Evolutionary conservation across 257 asterid genomes (phyloP), one percentile per base, ranked within the genome.

Genomic region (Apocynum venetum): DNA sequence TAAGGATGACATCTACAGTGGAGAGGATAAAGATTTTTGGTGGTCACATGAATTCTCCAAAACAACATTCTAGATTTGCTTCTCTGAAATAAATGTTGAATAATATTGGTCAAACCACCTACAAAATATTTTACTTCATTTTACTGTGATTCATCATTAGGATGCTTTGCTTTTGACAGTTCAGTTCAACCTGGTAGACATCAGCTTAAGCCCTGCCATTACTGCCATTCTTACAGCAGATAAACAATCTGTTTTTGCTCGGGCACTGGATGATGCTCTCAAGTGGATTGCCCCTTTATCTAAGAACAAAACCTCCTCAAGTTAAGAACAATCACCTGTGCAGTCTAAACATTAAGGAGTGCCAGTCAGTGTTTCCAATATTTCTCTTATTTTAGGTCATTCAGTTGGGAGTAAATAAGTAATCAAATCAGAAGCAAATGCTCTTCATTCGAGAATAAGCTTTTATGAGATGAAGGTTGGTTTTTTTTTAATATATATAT

Each of bases 191-290:
- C 59, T 41, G 35, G 75, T 68, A 46, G 77, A 78, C 60, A 78
- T 47, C 7, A 74, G 74, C 65, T 63, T 61, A 55, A 80, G 48
- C 20, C 83, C 80, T 25, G 74, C 63, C 70, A n/a, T 71, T 31
- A 61, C 73, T 20, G 78, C 77, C 40, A 43, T 17, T 31, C 67
- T 35, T 52, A 72, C 57, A 31, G 74, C 83, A 71, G 73, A 76
- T 75, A 76, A 76, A 49, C 80, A 76, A 43, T 77, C 76, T 60
- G 83, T 77, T 49, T 70, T 80, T 4, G 55, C 77, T 38, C 70
- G 35, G 15, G 72, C 74, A 7, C 66, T 46, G n/a, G 80, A 75
- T 9, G 46, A 41, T 14, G 79, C 75, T 68, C 66, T 56, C 1
- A 75, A 19, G 47, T 55, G 68, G 9, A 60, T 35, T 4, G 55